These are phyloP conservation scores for Fusarium sp. DNA, from an alignment of 2,329 filamentous ascomycete genomes.

Conservation along the genomic window DNA sequence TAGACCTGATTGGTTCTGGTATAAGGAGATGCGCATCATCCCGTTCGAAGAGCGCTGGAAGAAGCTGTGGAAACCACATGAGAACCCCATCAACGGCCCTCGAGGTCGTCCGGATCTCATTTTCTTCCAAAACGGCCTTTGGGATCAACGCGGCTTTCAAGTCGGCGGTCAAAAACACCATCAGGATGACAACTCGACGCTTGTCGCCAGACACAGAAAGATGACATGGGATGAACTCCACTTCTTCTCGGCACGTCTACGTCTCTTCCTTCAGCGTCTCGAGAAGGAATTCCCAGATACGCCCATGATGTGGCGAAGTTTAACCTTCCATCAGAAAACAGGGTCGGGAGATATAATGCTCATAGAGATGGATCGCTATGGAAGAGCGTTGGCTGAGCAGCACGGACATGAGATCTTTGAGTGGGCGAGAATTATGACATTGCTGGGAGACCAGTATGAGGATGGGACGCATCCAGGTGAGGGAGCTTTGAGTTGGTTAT, in stretches of 20 bases:
- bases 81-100: neutral
- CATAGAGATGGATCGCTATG: slow-evolving; percentile 6
- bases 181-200: neutral
- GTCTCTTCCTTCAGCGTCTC: neutral
- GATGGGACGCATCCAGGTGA: neutral
- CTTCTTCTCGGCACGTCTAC: neutral
- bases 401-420: slow-evolving; percentile 6
- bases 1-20: slow-evolving; percentile 6
- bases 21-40: neutral
- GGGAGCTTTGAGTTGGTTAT: neutral
- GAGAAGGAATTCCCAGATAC: neutral
- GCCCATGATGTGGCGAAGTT: slow-evolving; percentile 4
- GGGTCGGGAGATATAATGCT: neutral
- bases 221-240: slow-evolving; percentile 8
- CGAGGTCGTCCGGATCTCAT: neutral
- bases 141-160: slow-evolving; percentile 6
- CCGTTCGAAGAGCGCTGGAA: slow-evolving; percentile 12
- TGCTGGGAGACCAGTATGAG: neutral
- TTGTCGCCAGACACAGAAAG: neutral
- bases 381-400: slow-evolving; percentile 2
- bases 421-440: neutral
- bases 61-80: neutral
- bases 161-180: slow-evolving; percentile 1
- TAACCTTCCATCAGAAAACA: slow-evolving; percentile 5
- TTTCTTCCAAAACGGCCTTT: neutral